Conservation (phyloP, 176 grass and related monocot genomes). For the Phyllostachys edulis region DNA sequence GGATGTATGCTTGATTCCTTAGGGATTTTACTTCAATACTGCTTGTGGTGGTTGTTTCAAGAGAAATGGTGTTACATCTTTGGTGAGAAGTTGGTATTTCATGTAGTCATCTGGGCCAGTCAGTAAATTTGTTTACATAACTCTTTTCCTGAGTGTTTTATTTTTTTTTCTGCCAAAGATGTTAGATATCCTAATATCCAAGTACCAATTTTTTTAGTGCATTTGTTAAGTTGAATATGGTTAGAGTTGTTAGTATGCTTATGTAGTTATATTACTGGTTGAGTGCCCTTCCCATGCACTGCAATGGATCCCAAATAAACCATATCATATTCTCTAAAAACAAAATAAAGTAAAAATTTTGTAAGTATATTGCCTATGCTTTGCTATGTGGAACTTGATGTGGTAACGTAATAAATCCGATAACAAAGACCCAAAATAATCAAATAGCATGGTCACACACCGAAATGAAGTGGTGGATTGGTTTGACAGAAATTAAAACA, state of each 20-base stretch:
- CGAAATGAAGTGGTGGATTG: constrained; percentile 7
- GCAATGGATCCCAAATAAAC: constrained; percentile 17
- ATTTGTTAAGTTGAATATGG: constrained; percentile 7
- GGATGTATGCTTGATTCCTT: constrained; percentile 24
- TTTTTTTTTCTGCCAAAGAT: constrained; percentile 15
- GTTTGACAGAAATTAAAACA: neutral
- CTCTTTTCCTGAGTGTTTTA: constrained; percentile 3
- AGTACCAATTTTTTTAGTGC: neutral
- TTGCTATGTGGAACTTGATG: neutral
- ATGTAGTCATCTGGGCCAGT: neutral
- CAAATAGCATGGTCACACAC: neutral
- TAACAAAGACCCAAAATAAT: neutral
- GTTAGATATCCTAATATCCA: constrained; percentile 5
- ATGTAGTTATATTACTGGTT: neutral
- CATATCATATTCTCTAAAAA: neutral
- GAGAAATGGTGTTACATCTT: constrained; percentile 14
- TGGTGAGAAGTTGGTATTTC: neutral
- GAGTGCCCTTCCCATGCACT: neutral
- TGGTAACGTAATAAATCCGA: neutral
- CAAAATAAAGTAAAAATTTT: constrained; percentile 17
- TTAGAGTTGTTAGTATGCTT: constrained; percentile 9
- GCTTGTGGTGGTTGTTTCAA: neutral
- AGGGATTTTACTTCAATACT: neutral
- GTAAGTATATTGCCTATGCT: neutral
- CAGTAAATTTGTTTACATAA: constrained; percentile 11